Conservation (phyloP, 2,329 filamentous ascomycete genomes). For the Endocalyx cinctus region DNA sequence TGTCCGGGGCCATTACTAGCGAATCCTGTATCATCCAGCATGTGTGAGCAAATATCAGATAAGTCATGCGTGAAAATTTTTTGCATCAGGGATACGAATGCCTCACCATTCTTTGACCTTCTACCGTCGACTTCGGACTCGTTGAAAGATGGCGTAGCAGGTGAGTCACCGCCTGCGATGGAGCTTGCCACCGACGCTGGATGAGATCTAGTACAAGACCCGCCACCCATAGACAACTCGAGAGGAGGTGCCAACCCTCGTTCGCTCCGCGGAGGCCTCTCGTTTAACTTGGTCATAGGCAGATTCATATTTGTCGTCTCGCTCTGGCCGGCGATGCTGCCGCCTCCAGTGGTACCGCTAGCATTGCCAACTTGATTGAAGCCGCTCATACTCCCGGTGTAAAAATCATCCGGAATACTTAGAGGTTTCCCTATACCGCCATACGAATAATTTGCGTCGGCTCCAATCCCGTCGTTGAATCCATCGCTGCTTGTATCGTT, state of each 20-base stretch:
- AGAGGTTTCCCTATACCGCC: conserved; percentile 40
- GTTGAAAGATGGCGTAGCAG: conserved; percentile 48
- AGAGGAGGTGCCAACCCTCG: conserved; percentile 40
- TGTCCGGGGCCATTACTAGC: conserved; percentile 29
- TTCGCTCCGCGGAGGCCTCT: conserved; percentile 37
- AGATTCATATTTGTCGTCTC: conserved; percentile 23
- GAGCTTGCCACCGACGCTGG: conserved; percentile 55
- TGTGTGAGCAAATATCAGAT: conserved; percentile 66
- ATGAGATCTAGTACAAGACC: conserved; percentile 37
- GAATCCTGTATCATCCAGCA: conserved; percentile 51
- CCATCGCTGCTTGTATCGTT: conserved; percentile 44
- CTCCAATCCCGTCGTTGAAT: conserved; percentile 34
- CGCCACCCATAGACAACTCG: conserved; percentile 35
- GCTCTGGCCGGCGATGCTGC: conserved; percentile 31
- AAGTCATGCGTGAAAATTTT: conserved; percentile 32
- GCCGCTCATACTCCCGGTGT: conserved; percentile 28
- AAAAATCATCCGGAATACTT: conserved; percentile 30
- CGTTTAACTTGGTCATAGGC: conserved; percentile 34
- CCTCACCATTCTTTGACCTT: conserved; percentile 53
- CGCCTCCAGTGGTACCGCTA: conserved; percentile 25
- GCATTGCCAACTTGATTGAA: too few relatives aligned
- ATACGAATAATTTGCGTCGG: conserved; percentile 39
- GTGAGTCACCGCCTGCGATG: conserved; percentile 52
- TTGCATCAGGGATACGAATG: conserved; percentile 17
- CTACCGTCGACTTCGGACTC: conserved; percentile 41